These are phyloP conservation scores for Tarenaya hassleriana DNA, from an alignment of 345 rosid genomes.

Conservation along the genomic window DNA sequence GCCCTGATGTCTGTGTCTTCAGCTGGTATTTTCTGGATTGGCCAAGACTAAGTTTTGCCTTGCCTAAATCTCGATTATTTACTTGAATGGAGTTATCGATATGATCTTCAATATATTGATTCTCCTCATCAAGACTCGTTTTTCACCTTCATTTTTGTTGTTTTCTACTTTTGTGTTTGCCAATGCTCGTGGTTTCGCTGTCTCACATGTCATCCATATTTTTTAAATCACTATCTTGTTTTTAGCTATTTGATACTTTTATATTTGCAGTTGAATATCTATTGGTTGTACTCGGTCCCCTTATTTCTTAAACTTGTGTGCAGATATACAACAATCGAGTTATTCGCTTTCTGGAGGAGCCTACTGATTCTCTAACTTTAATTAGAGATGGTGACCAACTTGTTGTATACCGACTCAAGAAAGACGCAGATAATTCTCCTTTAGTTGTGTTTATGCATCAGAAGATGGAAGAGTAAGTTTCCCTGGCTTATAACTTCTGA, in stretches of 20 bases:
- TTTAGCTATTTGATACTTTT: not conserved
- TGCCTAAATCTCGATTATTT: not conserved
- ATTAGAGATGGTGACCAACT: slow-evolving; percentile 87
- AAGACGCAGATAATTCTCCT: slow-evolving; percentile 42
- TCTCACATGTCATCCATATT: not conserved
- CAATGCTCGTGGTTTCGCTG: no score
- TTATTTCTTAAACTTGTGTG: slow-evolving; percentile 24
- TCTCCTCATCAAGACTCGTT: no score
- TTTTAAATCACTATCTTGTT: not conserved
- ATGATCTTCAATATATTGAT: not conserved
- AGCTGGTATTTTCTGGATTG: slow-evolving; percentile 8
- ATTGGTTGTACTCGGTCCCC: not conserved
- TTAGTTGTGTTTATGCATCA: slow-evolving; percentile 84
- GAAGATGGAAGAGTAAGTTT: slow-evolving; percentile 78
- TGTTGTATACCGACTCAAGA: slow-evolving; percentile 75
- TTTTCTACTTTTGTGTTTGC: not conserved
- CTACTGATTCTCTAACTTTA: slow-evolving; percentile 72
- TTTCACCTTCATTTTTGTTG: no score
- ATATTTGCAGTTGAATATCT: no score
- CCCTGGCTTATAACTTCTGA: slow-evolving; percentile 22
- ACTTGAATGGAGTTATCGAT: not conserved
- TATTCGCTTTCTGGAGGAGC: slow-evolving; percentile 78
- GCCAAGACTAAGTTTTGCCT: not conserved
- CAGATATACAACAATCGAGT: slow-evolving; percentile 84
- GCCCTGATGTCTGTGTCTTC: not conserved